These are phyloP conservation scores for Trifolium pratense DNA, from an alignment of 306 rosid species.

Conservation along the genomic window DNA sequence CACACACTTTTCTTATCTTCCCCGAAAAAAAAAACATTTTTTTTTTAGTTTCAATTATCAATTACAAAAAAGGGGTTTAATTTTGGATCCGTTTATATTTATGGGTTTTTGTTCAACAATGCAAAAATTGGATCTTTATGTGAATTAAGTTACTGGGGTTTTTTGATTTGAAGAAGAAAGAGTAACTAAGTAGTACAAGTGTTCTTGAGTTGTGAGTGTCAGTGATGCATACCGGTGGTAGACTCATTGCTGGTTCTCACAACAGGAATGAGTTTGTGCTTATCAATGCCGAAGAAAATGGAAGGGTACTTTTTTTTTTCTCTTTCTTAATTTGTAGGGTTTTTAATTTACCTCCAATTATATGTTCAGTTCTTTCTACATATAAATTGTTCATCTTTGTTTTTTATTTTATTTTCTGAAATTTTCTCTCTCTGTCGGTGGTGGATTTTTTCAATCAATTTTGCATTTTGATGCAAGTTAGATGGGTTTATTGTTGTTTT, in stretches of 20 bases:
- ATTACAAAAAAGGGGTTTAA: constrained; percentile 30
- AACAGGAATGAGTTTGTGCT: constrained; percentile 95
- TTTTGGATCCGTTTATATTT: constrained; percentile 35
- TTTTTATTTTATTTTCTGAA: neutral
- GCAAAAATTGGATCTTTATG: constrained; percentile 54
- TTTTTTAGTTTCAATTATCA: neutral
- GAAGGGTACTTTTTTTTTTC: constrained; percentile 55
- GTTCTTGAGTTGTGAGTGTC: constrained; percentile 16
- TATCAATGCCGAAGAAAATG: constrained; percentile 96
- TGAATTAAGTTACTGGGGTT: constrained; percentile 13
- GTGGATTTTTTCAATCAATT: neutral
- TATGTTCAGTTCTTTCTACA: neutral
- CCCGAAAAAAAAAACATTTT: neutral
- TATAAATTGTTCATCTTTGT: constrained; percentile 2
- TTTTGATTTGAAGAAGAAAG: constrained; percentile 33
- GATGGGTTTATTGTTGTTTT: neutral
- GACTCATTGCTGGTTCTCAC: constrained; percentile 97
- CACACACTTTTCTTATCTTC: neutral
- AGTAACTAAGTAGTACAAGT: neutral
- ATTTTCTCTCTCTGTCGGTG: constrained; percentile 42
- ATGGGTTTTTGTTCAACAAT: constrained; percentile 42
- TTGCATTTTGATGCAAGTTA: constrained; percentile 24
- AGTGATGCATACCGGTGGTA: constrained; percentile 86
- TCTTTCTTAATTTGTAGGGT: constrained; percentile 28
- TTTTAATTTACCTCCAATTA: neutral